Evolutionary conservation across 2,329 filamentous ascomycete genomes (phyloP), one percentile per base, ranked within the genome.

Genomic region (Ilyonectria mors-panacis): DNA sequence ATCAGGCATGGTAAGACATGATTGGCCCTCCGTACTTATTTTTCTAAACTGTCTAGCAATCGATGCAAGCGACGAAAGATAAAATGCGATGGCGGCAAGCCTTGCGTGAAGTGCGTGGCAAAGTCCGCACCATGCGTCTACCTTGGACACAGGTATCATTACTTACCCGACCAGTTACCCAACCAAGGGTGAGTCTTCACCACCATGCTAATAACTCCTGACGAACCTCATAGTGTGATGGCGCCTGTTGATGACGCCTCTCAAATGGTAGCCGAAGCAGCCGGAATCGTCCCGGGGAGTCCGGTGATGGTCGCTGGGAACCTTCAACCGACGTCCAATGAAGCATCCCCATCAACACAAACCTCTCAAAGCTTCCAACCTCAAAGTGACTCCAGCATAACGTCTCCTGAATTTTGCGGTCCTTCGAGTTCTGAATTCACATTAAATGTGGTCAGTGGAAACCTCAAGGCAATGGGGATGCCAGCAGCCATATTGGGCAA

Each of bases 341-440:
- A 23, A 8, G 30, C 30, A 33, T 33, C 30, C 12, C 30, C 30
- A 33, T 33, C 30, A 12, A 12, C 3, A 17, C 42, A 48, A 35
- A 23, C 21, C 1, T 44, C 13, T 6, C 19, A 45, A 42, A 21
- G 37, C n/a, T 28, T 37, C 3, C 19, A 28, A 12, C 12, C n/a
- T 33, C 19, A n/a, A 33, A 50, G 33, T 50, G 45, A 48, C 13
- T 19, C 42, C 30, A 26, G 26, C 13, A 33, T 59, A 9, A 21
- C 51, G 4, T 51, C 61, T 45, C 47, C 61, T 4, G 61, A 64
- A 13, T 64, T 64, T 28, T 64, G 61, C 17, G 61, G 61, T 7
- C 61, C 61, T 7, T 64, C 61, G 10, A 64, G 61, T 21, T 64
- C 61, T 3, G 61, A 64, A 23, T 64, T 64, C 48, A 58, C 54